Base-by-base conservation (phyloP, 192 early-diverging fungal species). In the Funneliformis geosporum region DNA sequence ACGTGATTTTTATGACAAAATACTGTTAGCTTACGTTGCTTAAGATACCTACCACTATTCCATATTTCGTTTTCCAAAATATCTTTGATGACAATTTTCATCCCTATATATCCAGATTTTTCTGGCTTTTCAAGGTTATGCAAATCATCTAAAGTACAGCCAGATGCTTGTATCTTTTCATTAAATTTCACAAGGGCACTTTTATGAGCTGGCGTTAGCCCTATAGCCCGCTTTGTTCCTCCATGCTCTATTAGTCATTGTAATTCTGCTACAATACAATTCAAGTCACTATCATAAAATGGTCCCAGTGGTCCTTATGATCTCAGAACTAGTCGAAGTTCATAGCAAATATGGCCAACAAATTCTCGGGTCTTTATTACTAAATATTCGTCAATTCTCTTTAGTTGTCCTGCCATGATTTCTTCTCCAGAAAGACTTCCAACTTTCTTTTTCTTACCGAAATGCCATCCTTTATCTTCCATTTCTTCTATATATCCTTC, bases 231-330 rank as follows among this genome's bases (percentile, higher is more conserved):
- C 28, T 66, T 66, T 66, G n/a, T n/a, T n/a, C 8, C 65, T 66
- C 12, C 14, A 28, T 66, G 33, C 33, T 66, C 65, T 28, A 66
- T 66, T 66, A 28, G 65, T 66, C 11, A 2, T 40, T 66, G 38
- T 66, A 66, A 66, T 66, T 66, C 28, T 66, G 65, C 28, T 28
- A 66, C 10, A 39, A 66, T 66, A 39, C 65, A 66, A 28, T 66
- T 66, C 12, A 66, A 28, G 12, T 66, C 14, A 38, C 28, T 4
- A 66, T 66, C 14, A 38, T 66, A 66, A 28, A 33, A 66, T 66
- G 11, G 65, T 28, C 27, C 65, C 16, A 14, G 2, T 66, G 10
- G 28, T 28, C 38, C 38, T 66, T 66, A 33, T 66, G 12, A 33
- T 66, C 23, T 66, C 14, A 33, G 2, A 66, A 66, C 23, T 27